Evolutionary conservation across 176 grass and related monocot genomes (phyloP).

Genomic region (Juncus inflexus): DNA sequence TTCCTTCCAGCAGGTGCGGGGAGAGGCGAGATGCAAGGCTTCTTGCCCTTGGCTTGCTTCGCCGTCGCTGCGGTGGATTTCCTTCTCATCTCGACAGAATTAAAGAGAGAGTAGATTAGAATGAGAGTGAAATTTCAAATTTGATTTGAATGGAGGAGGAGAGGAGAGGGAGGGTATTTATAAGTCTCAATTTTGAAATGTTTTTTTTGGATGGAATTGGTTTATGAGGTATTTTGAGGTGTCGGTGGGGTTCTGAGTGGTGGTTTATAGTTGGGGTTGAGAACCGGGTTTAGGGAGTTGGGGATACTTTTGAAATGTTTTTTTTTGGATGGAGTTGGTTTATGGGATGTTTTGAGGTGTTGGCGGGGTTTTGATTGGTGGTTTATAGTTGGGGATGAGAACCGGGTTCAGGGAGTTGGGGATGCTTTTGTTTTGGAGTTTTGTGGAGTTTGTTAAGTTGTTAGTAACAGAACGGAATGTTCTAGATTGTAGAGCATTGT

Average conservation of each 20-base stretch:
- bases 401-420: background rate
- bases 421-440: background rate
- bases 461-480: background rate
- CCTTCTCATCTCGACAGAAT: constrained; percentile 25
- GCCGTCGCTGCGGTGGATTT: constrained; percentile 4
- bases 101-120: background rate
- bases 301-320: background rate
- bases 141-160: background rate
- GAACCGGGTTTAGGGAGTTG: background rate
- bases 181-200: too few species aligned
- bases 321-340: constrained; percentile 1
- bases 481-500: too few species aligned
- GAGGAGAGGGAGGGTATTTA: too few species aligned
- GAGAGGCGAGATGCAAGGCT: constrained; percentile 17
- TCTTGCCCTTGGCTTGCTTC: constrained; percentile 9
- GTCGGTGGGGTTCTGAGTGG: background rate
- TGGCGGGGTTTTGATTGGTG: background rate
- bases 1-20: constrained; percentile 6
- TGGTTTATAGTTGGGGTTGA: background rate
- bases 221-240: background rate
- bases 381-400: background rate
- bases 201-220: background rate
- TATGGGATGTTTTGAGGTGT: background rate
- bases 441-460: background rate
- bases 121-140: constrained; percentile 18